Conservation (phyloP, 2,329 filamentous ascomycete species). For the Helotiales sp. region DNA sequence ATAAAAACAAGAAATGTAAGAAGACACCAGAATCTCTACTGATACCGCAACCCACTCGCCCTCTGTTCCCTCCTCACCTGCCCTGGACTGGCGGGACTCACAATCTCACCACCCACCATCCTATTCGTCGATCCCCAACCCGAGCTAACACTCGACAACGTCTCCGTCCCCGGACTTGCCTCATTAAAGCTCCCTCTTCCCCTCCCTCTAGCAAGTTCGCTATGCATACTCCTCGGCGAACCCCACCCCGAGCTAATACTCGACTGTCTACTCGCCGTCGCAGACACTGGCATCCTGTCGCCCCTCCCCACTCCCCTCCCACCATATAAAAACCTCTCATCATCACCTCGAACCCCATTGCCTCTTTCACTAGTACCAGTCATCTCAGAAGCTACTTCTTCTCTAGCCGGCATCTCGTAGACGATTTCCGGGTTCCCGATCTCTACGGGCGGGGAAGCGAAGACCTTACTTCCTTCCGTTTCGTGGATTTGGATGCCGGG, state of each 20-base stretch:
- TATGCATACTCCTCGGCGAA: slow-evolving; percentile 1
- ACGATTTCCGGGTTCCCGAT: slow-evolving; percentile 5
- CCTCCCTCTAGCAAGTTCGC: background rate
- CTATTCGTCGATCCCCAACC: slow-evolving; percentile 3
- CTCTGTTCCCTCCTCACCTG: background rate
- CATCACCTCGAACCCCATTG: background rate
- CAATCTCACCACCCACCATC: background rate
- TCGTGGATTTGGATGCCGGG: slow-evolving; percentile 4
- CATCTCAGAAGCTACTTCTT: slow-evolving; percentile 8
- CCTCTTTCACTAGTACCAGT: background rate
- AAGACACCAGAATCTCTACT: background rate
- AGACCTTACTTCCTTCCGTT: slow-evolving; percentile 8
- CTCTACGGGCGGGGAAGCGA: slow-evolving; percentile 9
- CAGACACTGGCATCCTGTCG: background rate
- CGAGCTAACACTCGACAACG: slow-evolving; percentile 9
- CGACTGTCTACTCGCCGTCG: background rate
- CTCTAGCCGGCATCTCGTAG: slow-evolving; percentile 13
- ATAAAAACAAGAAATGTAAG: background rate
- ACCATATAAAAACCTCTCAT: background rate
- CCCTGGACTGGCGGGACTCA: background rate
- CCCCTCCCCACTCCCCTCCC: background rate
- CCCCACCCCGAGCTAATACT: slow-evolving; percentile 6
- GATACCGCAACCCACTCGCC: background rate
- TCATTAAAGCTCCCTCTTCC: slow-evolving; percentile 1
- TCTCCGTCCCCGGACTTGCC: slow-evolving; percentile 1